Percentiles rank a stretch among this genome's conserved stretches.
These are phyloP conservation scores for Thelephora ganbajun DNA, from an alignment of 768 basidiomycete species.

Conservation along the genomic window DNA sequence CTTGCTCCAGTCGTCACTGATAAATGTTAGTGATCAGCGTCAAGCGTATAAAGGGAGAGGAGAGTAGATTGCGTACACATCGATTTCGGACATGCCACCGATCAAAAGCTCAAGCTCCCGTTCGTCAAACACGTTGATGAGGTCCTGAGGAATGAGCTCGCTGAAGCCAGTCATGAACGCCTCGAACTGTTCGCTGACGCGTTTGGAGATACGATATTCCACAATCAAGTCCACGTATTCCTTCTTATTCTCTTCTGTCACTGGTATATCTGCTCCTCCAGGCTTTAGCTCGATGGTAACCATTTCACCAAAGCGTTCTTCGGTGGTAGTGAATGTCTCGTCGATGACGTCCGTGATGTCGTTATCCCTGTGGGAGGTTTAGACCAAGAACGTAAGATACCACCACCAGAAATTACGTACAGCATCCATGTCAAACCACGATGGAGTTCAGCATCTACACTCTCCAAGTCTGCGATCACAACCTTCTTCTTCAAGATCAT, in stretches of 20 bases:
- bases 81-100: constrained; percentile 99
- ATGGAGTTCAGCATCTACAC: constrained; percentile 90
- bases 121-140: constrained; percentile 98
- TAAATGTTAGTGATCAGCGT: constrained; percentile 3
- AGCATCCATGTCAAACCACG: constrained; percentile 98
- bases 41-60: neutral
- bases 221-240: constrained; percentile 93
- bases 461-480: constrained; percentile 83
- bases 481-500: constrained; percentile 99
- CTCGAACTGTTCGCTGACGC: constrained; percentile 97
- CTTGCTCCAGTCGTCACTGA: constrained; percentile 94
- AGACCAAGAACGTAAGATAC: constrained; percentile 5
- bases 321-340: constrained; percentile 92
- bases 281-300: constrained; percentile 92
- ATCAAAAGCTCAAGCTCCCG: constrained; percentile 93
- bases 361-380: constrained; percentile 55
- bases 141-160: constrained; percentile 94
- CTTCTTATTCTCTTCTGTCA: constrained; percentile 97
- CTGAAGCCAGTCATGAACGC: constrained; percentile 99
- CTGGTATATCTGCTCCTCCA: constrained; percentile 72
- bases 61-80: constrained; percentile 49
- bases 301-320: constrained; percentile 97
- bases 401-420: constrained; percentile 33
- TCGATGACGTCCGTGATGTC: constrained; percentile 98
- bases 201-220: constrained; percentile 93